Evolutionary conservation across 371 early-diverging fungal genomes (phyloP), one percentile per base, ranked within the genome.

Genomic region (Gilbertella persicaria): DNA sequence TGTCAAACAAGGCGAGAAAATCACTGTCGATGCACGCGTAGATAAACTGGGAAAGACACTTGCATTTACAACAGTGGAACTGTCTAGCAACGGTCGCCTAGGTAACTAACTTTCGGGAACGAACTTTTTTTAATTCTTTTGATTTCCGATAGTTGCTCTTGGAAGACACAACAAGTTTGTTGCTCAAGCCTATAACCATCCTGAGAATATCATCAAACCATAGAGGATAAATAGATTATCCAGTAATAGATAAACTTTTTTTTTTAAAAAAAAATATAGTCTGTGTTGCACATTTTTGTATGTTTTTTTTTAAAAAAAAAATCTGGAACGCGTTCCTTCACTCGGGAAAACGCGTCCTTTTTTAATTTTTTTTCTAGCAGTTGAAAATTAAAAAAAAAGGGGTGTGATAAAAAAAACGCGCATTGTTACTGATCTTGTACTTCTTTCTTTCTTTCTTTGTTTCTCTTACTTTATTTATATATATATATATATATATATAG

Each of bases 101-200:
- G 74, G 78, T 77, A 68, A 50, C 3, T 40, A 25, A 23, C 14
- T n/a, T 12, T 13, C 4, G 40, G 12, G 8, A 20, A 1, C 48
- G 20, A 26, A 19, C 9, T 4, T 47, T 6, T 47, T 4, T 45
- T 30, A 45, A 5, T 33, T 5, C 9, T 12, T 35, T 9, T 43
- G 16, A 5, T 7, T 12, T 10, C n/a, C n/a, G n/a, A n/a, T 58
- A 64, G 78, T 86, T 45, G 84, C 82, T 7, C 60, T 75, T 20
- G 86, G 86, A 20, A 67, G 86, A 16, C 86, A 86, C 38, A 86
- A 79, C 48, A 86, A 86, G 52, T 86, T 74, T 66, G 79, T 86
- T 0, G 74, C 78, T n/a, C 57, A 69, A 41, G 78, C 78, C 5
- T 72, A 78, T 36, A 28, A 53, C 8, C 74, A 78, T 42, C 70